Evolutionary conservation across 2,329 filamentous ascomycete species (phyloP).

Genomic region (Mollisia scopiformis): DNA sequence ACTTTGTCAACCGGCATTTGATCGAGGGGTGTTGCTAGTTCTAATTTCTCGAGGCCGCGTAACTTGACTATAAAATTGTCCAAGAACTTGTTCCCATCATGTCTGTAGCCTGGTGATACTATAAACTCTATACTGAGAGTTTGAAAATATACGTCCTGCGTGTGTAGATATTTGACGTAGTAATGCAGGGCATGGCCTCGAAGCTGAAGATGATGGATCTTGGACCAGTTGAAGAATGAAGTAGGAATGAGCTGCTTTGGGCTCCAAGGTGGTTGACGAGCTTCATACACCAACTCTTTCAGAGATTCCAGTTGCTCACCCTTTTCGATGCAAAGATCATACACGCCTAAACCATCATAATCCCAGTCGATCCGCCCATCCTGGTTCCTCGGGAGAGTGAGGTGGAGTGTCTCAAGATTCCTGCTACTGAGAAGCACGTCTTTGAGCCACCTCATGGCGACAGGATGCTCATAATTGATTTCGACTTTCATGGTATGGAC

Average conservation of each 20-base stretch:
- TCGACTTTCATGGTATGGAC: neutral
- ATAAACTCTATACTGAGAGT: neutral
- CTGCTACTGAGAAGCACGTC: slow-evolving; percentile 1
- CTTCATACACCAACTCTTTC: slow-evolving; percentile 8
- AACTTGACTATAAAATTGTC: neutral
- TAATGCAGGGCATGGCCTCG: neutral
- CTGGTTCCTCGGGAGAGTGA: neutral
- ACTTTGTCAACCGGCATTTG: neutral
- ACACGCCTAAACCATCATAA: neutral
- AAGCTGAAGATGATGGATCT: slow-evolving; percentile 3
- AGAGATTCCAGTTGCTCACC: neutral
- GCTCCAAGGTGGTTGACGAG: neutral
- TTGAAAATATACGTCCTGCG: neutral
- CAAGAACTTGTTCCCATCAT: neutral
- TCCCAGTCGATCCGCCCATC: neutral
- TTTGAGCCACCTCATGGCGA: slow-evolving; percentile 7
- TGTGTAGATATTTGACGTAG: neutral
- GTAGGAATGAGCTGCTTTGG: neutral
- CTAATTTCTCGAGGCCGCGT: neutral
- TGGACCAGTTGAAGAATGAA: slow-evolving; percentile 13
- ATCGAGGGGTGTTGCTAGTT: neutral
- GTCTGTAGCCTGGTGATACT: neutral
- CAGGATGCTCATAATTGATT: slow-evolving; percentile 3
- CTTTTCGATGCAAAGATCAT: slow-evolving; percentile 2
- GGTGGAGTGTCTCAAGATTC: neutral